Conservation (phyloP, 169 alveolate species). For the Babesia bovis region DNA sequence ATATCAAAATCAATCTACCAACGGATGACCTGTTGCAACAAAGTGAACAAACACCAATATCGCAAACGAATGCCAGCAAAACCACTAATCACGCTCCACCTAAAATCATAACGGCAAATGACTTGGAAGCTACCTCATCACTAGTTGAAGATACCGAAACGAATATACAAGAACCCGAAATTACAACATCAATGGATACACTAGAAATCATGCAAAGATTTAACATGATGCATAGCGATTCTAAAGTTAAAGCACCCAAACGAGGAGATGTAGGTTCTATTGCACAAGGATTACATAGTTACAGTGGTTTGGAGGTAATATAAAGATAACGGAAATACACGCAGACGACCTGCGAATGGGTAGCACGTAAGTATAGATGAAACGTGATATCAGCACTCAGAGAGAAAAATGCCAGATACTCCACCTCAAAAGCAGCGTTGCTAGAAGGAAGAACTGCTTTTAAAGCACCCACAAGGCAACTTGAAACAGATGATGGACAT, state of each 20-base stretch:
- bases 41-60: too few species aligned
- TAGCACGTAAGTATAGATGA: slow-evolving; percentile 11
- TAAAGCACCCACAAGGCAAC: slow-evolving; percentile 26
- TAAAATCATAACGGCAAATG: neutral
- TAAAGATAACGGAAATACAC: slow-evolving; percentile 39
- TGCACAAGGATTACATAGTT: neutral
- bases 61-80: too few species aligned
- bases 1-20: neutral
- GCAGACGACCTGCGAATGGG: slow-evolving; percentile 57
- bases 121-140: neutral
- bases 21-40: neutral
- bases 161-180: neutral
- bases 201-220: slow-evolving; percentile 32
- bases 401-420: slow-evolving; percentile 33
- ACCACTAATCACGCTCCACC: too few species aligned
- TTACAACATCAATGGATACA: slow-evolving; percentile 1
- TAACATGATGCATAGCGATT: slow-evolving; percentile 23
- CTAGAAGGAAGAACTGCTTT: slow-evolving; percentile 35
- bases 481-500: slow-evolving; percentile 61
- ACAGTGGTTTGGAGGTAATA: slow-evolving; percentile 52
- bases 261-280: slow-evolving; percentile 15
- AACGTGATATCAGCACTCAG: neutral
- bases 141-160: slow-evolving; percentile 1
- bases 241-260: slow-evolving; percentile 24
- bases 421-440: slow-evolving; percentile 34